phyloP scores from a whole-genome alignment of 2,329 filamentous ascomycete species.

The Geosmithia putterillii region DNA sequence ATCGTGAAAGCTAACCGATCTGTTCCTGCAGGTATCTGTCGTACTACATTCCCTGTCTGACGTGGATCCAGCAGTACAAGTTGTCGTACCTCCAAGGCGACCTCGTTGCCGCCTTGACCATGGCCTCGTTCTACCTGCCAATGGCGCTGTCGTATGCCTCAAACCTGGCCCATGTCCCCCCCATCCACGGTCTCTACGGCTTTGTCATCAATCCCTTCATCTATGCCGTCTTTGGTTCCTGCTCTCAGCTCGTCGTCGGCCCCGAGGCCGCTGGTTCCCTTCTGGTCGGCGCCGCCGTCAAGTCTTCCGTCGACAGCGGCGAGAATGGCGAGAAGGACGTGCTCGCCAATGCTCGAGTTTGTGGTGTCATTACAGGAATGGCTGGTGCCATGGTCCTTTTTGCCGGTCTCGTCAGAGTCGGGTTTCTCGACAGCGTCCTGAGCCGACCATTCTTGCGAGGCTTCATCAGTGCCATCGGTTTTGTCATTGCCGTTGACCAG shows the following conservation, averaged over 20 bases:
- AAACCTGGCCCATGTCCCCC: conserved; percentile 84
- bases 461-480: conserved; percentile 94
- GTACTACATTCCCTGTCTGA: conserved; percentile 86
- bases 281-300: conserved; percentile 76
- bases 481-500: conserved; percentile 93
- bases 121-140: conserved; percentile 96
- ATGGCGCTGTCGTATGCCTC: conserved; percentile 91
- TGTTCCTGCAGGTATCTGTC: conserved; percentile 60
- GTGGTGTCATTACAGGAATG: conserved; percentile 78
- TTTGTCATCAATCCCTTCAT: conserved; percentile 88
- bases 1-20: not conserved
- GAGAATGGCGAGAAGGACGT: conserved; percentile 50
- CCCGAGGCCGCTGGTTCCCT: conserved; percentile 91
- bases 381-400: conserved; percentile 81
- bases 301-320: conserved; percentile 60
- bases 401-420: conserved; percentile 72
- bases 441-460: conserved; percentile 86
- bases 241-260: conserved; percentile 85
- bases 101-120: conserved; percentile 77
- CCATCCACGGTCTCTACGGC: conserved; percentile 86
- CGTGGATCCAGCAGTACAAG: conserved; percentile 82
- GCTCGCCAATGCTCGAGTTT: conserved; percentile 63
- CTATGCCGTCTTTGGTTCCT: conserved; percentile 84
- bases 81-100: conserved; percentile 76
- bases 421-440: conserved; percentile 88